phyloP scores from a whole-genome alignment of 371 early-diverging fungal genomes.

The Conidiobolus incongruus region DNA sequence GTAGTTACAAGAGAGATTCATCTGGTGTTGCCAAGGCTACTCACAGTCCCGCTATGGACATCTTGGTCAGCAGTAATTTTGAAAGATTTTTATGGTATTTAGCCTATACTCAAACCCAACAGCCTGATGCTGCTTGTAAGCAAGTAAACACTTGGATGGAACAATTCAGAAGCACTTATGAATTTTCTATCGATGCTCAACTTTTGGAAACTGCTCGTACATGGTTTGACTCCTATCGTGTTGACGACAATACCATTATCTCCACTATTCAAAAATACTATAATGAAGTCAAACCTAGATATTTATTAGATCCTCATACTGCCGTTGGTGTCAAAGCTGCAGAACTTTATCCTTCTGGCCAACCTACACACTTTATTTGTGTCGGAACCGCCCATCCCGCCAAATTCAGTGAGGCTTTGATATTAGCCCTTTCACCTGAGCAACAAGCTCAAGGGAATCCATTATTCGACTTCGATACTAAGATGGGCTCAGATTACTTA shows the following conservation, averaged over 20 bases:
- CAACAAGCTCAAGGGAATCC: background rate
- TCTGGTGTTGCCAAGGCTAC: constrained; percentile 46
- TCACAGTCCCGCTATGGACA: constrained; percentile 94
- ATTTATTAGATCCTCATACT: constrained; percentile 89
- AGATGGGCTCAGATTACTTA: background rate
- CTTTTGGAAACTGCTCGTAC: constrained; percentile 39
- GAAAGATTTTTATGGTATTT: constrained; percentile 87
- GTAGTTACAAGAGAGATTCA: constrained; percentile 46
- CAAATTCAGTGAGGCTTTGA: constrained; percentile 85
- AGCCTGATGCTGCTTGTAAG: constrained; percentile 23
- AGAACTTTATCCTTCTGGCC: constrained; percentile 16
- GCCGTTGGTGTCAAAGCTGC: constrained; percentile 85
- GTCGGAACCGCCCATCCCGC: constrained; percentile 91
- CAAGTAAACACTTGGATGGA: constrained; percentile 59
- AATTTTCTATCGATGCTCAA: constrained; percentile 37
- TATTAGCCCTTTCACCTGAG: constrained; percentile 24
- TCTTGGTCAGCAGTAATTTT: constrained; percentile 86
- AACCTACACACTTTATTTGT: constrained; percentile 21
- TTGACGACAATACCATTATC: constrained; percentile 45
- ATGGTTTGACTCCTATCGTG: constrained; percentile 50
- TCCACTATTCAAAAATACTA: constrained; percentile 47
- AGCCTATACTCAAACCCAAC: constrained; percentile 16
- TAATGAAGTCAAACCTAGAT: constrained; percentile 25
- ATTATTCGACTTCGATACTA: background rate
- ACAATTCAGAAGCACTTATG: constrained; percentile 38